Evolutionary conservation across 352 stramenopile genomes (phyloP).

Genomic region (Phytopythium delawarense): DNA sequence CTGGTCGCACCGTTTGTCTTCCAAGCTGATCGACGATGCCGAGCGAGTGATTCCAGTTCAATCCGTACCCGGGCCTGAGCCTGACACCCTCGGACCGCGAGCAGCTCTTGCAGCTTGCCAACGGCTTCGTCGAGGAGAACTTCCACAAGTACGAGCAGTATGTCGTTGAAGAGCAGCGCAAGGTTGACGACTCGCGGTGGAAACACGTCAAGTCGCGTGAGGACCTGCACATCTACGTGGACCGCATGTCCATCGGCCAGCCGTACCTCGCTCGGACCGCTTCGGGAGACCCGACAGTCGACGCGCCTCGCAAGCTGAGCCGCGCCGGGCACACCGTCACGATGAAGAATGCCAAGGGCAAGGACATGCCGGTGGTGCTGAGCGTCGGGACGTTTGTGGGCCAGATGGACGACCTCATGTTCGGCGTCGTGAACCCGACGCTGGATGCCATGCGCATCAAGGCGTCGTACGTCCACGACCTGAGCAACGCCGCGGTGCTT

Average conservation of each 20-base stretch:
- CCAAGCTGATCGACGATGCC: slow-evolving; percentile 13
- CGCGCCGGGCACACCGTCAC: neutral
- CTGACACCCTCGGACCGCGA: slow-evolving; percentile 20
- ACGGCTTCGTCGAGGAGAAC: slow-evolving; percentile 29
- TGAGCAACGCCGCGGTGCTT: slow-evolving; percentile 34
- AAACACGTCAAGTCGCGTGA: slow-evolving; percentile 30
- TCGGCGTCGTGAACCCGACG: slow-evolving; percentile 26
- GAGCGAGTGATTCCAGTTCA: slow-evolving; percentile 18
- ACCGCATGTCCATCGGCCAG: slow-evolving; percentile 11
- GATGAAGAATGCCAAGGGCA: neutral
- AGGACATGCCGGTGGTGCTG: slow-evolving; percentile 15
- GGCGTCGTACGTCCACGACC: slow-evolving; percentile 37
- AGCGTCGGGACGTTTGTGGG: slow-evolving; percentile 25
- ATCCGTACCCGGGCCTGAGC: slow-evolving; percentile 19
- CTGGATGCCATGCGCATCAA: slow-evolving; percentile 36
- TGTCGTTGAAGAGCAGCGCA: slow-evolving; percentile 16
- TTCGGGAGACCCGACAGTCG: neutral
- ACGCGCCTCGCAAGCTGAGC: slow-evolving; percentile 1
- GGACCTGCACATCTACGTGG: slow-evolving; percentile 21
- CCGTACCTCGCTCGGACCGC: neutral
- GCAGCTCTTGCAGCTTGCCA: slow-evolving; percentile 19
- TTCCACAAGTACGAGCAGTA: slow-evolving; percentile 34
- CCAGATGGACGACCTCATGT: slow-evolving; percentile 34
- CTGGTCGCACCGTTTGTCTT: neutral
- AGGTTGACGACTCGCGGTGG: slow-evolving; percentile 29